Evolutionary conservation across 352 stramenopile species (phyloP).

Genomic region (Discostella stelligera): DNA sequence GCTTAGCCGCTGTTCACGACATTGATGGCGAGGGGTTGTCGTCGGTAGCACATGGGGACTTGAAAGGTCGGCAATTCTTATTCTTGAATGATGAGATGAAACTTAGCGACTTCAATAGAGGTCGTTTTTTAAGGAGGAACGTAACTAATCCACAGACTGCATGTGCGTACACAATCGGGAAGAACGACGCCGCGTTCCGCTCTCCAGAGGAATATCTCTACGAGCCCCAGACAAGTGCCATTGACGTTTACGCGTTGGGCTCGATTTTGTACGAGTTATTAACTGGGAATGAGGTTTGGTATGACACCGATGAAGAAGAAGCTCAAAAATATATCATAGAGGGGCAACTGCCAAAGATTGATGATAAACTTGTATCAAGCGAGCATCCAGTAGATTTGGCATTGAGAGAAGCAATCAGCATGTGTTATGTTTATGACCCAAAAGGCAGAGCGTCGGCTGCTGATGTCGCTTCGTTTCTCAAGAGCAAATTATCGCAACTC

Average conservation of each 20-base stretch:
- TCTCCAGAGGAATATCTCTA: conserved; percentile 61
- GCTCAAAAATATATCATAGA: conserved; percentile 33
- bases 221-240: conserved; percentile 44
- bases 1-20: conserved; percentile 64
- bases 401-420: conserved; percentile 39
- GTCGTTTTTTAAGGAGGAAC: conserved; percentile 41
- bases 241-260: conserved; percentile 62
- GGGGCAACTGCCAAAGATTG: conserved; percentile 41
- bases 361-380: conserved; percentile 33
- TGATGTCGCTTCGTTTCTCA: conserved; percentile 32
- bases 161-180: conserved; percentile 37
- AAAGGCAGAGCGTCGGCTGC: conserved; percentile 37
- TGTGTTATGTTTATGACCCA: conserved; percentile 48
- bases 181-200: conserved; percentile 46
- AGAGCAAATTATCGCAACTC: conserved; percentile 12
- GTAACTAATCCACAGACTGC: conserved; percentile 21
- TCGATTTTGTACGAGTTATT: conserved; percentile 58
- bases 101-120: conserved; percentile 64
- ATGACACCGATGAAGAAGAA: conserved; percentile 30
- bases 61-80: conserved; percentile 71
- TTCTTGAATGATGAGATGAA: conserved; percentile 52
- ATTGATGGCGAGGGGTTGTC: conserved; percentile 59
- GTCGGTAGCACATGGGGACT: conserved; percentile 70
- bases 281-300: conserved; percentile 37
- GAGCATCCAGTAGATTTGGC: conserved; percentile 40